Evolutionary conservation across 176 grass and related monocot genomes (phyloP), one percentile per base, ranked within the genome.

Genomic region (Luzula sylvatica): DNA sequence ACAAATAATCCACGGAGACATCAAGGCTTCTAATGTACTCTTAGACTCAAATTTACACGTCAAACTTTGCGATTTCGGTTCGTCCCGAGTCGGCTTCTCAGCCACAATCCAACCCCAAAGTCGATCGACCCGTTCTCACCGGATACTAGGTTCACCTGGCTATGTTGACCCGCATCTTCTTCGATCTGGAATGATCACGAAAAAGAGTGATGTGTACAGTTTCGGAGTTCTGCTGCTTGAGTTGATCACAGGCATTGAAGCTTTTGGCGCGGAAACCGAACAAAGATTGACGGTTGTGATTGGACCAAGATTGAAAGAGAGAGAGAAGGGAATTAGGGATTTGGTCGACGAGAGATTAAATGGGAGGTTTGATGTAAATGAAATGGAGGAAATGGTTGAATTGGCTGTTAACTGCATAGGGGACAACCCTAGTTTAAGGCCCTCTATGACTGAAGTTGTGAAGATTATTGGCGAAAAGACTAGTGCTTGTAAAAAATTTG

Each of bases 161-260:
- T 96, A 96, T 72, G 64, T 86, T 3, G 90, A 96, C 58, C 84
- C 84, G 0, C 70, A 96, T 56, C 67, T 83, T 58, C 78, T 96
- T 39, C 81, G 77, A 7, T 71, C 84, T 11, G 90, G 90, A 2
- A 63, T 81, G 32, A 61, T 87, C 58, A 79, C 81, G 14, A 82
- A 73, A 68, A 67, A 77, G 71, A 96, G 65, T 56, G 90, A 96
- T 74, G 80, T 89, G 38, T 96, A 96, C 71, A 86, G 90, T 80
- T 96, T 82, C 57, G 90, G 90, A 3, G 81, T 96, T 53, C 90
- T 96, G n/a, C 63, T 96, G 41, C 67, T 96, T 30, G 84, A 96
- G 63, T 70, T 89, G 48, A 27, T 96, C 2, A 86, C 84, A 0
- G 90, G 84, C 4, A 24, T 24, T 35, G 71, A 86, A 63, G 90